A percentile compares a stretch with the other conserved stretches of the same genome.
These are phyloP conservation scores for Tribonema minus DNA, from an alignment of 108 stramenopile genomes.

Conservation along the genomic window DNA sequence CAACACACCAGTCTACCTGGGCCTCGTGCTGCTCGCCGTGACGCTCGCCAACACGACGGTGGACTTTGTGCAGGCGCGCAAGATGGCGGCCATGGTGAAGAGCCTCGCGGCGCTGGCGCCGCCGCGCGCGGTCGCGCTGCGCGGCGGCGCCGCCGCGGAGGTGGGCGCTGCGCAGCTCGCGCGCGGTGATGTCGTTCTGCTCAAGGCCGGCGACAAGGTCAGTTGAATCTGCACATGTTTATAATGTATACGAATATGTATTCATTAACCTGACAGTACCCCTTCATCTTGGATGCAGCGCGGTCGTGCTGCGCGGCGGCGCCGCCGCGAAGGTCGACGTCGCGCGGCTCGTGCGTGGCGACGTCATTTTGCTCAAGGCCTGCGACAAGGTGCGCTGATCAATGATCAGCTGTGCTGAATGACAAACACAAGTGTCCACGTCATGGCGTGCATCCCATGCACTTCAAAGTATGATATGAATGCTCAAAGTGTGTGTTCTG, in stretches of 20 bases:
- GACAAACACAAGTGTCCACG: too few relatives aligned
- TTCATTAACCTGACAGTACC: too few relatives aligned
- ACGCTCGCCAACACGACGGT: constrained; percentile 20
- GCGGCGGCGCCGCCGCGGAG: background rate
- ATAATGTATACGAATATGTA: background rate
- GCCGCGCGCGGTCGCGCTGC: background rate
- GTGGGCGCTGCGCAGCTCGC: background rate
- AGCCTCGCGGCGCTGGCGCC: background rate
- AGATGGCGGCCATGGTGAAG: background rate
- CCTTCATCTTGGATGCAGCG: too few relatives aligned
- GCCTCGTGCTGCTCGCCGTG: constrained; percentile 5
- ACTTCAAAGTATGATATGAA: too few relatives aligned
- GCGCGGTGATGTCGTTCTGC: background rate
- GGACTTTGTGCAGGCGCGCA: constrained; percentile 25
- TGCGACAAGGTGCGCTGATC: background rate
- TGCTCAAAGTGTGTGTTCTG: too few relatives aligned
- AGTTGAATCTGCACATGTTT: background rate
- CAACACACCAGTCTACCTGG: constrained; percentile 1
- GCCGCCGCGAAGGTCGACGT: background rate
- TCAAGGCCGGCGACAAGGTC: background rate
- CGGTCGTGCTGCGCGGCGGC: background rate
- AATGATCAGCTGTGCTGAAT: too few relatives aligned
- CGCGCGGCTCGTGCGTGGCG: background rate
- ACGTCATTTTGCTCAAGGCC: background rate
- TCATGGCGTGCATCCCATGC: too few relatives aligned